Evolutionary conservation across 768 basidiomycete species (phyloP).

Genomic region (Megacollybia marginata): DNA sequence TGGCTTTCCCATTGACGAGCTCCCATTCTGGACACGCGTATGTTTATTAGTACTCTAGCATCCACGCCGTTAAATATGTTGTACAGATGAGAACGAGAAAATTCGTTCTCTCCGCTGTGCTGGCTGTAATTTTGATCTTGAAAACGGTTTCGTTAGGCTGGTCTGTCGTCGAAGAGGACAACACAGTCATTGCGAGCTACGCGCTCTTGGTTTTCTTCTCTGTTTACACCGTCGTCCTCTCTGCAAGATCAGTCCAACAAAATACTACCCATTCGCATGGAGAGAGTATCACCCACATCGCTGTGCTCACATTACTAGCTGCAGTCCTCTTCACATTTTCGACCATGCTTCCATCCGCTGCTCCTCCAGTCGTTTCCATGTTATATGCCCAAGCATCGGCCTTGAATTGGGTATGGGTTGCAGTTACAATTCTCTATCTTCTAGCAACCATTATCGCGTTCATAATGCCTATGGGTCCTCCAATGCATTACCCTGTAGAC

Average conservation of each 20-base stretch:
- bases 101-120: constrained; percentile 35
- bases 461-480: constrained; percentile 69
- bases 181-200: constrained; percentile 36
- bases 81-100: constrained; percentile 56
- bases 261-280: constrained; percentile 32
- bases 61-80: background rate
- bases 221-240: constrained; percentile 50
- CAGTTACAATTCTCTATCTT: constrained; percentile 41
- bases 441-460: constrained; percentile 29
- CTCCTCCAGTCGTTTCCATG: constrained; percentile 20
- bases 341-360: constrained; percentile 49
- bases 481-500: constrained; percentile 66
- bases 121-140: constrained; percentile 39
- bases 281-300: constrained; percentile 54
- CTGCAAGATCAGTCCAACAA: constrained; percentile 44
- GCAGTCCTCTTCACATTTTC: constrained; percentile 34
- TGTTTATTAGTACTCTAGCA: background rate
- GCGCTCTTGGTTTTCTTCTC: constrained; percentile 32
- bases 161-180: constrained; percentile 30
- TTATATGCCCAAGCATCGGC: constrained; percentile 9
- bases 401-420: constrained; percentile 41
- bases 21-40: constrained; percentile 52
- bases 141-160: constrained; percentile 52
- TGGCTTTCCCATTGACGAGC: constrained; percentile 57
- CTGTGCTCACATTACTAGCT: constrained; percentile 44